Conservation (phyloP, 305 asterid species). For the Fraxinus xanthoxyloides region DNA sequence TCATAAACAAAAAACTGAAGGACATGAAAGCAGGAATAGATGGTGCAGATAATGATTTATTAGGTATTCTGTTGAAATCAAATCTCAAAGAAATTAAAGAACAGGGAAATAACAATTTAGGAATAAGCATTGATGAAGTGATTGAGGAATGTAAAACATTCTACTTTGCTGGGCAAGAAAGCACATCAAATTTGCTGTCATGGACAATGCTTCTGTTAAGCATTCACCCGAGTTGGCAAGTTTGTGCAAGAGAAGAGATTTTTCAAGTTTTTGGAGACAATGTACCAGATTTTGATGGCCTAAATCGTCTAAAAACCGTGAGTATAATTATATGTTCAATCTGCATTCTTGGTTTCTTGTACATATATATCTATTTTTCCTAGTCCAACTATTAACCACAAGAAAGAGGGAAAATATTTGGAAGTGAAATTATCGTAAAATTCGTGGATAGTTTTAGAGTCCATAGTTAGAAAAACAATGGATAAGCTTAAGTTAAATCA, state of each 20-base stretch:
- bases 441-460: background rate
- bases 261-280: constrained; percentile 29
- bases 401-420: background rate
- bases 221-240: constrained; percentile 43
- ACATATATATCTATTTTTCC: background rate
- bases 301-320: constrained; percentile 48
- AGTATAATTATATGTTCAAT: constrained; percentile 14
- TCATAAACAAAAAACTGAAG: constrained; percentile 26
- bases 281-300: constrained; percentile 35
- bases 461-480: background rate
- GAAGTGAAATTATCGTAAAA: too few species aligned
- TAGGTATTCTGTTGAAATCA: constrained; percentile 35
- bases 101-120: constrained; percentile 22
- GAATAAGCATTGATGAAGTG: constrained; percentile 52
- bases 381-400: background rate
- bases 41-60: constrained; percentile 29
- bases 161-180: constrained; percentile 49
- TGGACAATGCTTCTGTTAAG: constrained; percentile 51
- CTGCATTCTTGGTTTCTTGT: background rate
- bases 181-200: constrained; percentile 33
- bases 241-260: constrained; percentile 44
- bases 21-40: constrained; percentile 20
- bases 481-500: too few species aligned
- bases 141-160: constrained; percentile 49
- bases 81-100: constrained; percentile 34